A percentile compares a stretch with the other conserved stretches of the same genome.
phyloP scores from a whole-genome alignment of 805 yeast genomes.

The Yamadazyma sp. region DNA sequence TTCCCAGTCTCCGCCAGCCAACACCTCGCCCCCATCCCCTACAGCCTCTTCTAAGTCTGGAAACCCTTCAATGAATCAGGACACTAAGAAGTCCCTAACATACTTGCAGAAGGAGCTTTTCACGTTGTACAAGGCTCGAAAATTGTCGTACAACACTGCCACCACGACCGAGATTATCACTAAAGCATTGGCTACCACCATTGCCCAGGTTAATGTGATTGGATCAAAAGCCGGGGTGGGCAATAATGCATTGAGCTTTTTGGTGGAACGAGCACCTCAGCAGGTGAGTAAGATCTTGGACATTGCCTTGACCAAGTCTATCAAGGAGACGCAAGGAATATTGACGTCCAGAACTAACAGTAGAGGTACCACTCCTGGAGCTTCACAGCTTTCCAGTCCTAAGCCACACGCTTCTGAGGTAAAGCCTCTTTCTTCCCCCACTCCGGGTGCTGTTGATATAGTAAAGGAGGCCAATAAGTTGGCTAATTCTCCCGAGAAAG shows the following conservation, averaged over 20 bases:
- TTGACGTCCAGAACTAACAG: conserved; percentile 21
- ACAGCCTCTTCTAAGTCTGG: not conserved
- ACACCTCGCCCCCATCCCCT: conserved; percentile 15
- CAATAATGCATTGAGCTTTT: conserved; percentile 73
- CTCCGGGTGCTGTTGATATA: conserved; percentile 7
- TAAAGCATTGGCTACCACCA: conserved; percentile 89
- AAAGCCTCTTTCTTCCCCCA: not conserved
- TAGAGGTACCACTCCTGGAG: conserved; percentile 23
- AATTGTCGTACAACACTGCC: conserved; percentile 68
- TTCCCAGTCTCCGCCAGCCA: conserved; percentile 20
- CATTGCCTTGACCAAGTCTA: conserved; percentile 78
- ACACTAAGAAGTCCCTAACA: conserved; percentile 71
- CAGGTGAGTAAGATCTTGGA: conserved; percentile 77
- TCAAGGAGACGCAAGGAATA: conserved; percentile 43
- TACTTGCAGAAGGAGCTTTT: conserved; percentile 85
- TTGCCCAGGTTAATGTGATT: conserved; percentile 84
- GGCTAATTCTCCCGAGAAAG: no score
- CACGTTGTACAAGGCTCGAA: conserved; percentile 73
- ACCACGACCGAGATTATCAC: conserved; percentile 83
- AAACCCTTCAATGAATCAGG: conserved; percentile 46
- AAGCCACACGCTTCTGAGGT: conserved; percentile 10
- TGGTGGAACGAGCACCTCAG: conserved; percentile 78
- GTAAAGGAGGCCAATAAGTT: conserved; percentile 11
- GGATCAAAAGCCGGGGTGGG: conserved; percentile 82
- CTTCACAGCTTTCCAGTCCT: conserved; percentile 17